Conservation (phyloP, 805 yeast species). For the Kodamaea kakaduensis region DNA sequence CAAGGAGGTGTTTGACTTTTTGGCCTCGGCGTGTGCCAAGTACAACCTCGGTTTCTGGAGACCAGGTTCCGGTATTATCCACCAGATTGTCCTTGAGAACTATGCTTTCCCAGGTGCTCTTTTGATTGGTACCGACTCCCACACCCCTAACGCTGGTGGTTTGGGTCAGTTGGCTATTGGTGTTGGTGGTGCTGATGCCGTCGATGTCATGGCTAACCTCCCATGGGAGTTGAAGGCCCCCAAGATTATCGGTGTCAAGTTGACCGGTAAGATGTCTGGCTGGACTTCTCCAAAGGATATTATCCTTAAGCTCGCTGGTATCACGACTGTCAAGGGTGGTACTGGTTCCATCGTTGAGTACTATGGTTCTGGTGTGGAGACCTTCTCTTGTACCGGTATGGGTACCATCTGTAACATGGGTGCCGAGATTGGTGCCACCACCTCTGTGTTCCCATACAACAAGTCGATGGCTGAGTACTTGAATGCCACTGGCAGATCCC, state of each 20-base stretch:
- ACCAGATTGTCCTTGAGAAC: conserved; percentile 94
- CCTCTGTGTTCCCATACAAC: conserved; percentile 93
- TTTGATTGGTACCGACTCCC: conserved; percentile 95
- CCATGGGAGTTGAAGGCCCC: conserved; percentile 99
- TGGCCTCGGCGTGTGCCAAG: conserved; percentile 85
- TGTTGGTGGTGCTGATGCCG: conserved; percentile 99
- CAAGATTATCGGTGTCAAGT: conserved; percentile 86
- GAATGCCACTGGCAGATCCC: conserved; percentile 76
- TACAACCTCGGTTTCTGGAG: conserved; percentile 98
- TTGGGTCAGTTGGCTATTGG: conserved; percentile 97
- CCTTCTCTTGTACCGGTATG: conserved; percentile 96
- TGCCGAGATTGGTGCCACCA: conserved; percentile 98
- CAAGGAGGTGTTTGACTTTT: conserved; percentile 92
- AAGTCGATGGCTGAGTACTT: conserved; percentile 75
- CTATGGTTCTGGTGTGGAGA: conserved; percentile 89
- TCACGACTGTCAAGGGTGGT: conserved; percentile 94
- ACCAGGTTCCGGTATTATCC: conserved; percentile 98
- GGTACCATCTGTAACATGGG: conserved; percentile 99
- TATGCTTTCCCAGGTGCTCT: conserved; percentile 97
- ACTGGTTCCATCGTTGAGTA: conserved; percentile 96
- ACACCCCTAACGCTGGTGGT: conserved; percentile 98
- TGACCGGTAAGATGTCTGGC: conserved; percentile 83
- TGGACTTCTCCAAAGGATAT: conserved; percentile 99
- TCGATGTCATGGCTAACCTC: conserved; percentile 92
- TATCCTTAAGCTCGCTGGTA: conserved; percentile 87